Conservation (phyloP, 331 rosid species). For the Prunus yedoensis region DNA sequence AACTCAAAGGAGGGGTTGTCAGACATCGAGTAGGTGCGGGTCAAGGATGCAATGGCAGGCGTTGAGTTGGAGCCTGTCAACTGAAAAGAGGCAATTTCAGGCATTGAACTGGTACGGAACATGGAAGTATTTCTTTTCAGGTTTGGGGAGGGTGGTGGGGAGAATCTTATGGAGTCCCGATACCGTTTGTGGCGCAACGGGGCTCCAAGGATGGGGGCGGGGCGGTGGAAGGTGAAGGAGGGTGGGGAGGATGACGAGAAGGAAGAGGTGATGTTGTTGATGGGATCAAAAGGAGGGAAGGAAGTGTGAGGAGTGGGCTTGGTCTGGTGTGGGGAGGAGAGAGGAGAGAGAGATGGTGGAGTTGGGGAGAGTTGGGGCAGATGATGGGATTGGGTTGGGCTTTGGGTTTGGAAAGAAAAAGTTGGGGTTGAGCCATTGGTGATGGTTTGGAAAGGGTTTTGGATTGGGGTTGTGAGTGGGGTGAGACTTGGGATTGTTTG, state of each 20-base stretch:
- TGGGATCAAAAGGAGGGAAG: conserved; percentile 32
- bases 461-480: background rate
- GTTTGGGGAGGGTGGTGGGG: conserved; percentile 28
- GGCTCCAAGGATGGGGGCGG: conserved; percentile 45
- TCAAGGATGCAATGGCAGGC: conserved; percentile 25
- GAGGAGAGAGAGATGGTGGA: conserved; percentile 41
- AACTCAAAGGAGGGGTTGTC: conserved; percentile 45
- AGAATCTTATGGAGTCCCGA: conserved; percentile 16
- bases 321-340: conserved; percentile 46
- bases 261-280: conserved; percentile 23
- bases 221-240: conserved; percentile 66
- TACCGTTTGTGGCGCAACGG: conserved; percentile 55
- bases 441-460: background rate
- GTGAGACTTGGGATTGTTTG: background rate
- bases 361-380: conserved; percentile 42
- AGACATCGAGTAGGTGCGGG: background rate
- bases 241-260: conserved; percentile 23
- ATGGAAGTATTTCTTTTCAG: conserved; percentile 2
- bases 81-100: conserved; percentile 41
- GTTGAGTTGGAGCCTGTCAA: conserved; percentile 12
- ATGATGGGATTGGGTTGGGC: conserved; percentile 9
- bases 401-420: conserved; percentile 40
- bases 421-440: background rate
- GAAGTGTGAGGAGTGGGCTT: conserved; percentile 21
- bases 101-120: conserved; percentile 12